Percentiles rank a stretch among this genome's conserved stretches.
Conservation (phyloP, 345 rosid species). For the Xanthoceras sorbifolium region DNA sequence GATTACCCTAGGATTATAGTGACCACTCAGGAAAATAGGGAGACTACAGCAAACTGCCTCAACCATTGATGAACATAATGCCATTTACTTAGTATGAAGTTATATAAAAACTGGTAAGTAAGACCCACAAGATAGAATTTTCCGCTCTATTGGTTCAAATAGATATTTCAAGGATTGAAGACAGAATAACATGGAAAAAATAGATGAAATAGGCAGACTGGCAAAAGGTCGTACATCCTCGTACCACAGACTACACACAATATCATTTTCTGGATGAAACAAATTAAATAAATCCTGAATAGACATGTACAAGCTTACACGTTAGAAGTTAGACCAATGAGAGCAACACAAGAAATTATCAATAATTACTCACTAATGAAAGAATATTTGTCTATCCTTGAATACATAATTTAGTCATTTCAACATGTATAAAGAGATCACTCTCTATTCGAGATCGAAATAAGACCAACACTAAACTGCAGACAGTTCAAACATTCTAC, state of each 20-base stretch:
- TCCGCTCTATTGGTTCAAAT: background rate
- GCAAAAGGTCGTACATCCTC: background rate
- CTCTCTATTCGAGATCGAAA: background rate
- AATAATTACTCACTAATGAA: background rate
- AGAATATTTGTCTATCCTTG: background rate
- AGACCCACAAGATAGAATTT: background rate
- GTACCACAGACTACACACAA: background rate
- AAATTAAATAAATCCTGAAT: background rate
- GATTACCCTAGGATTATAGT: background rate
- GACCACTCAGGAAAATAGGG: background rate
- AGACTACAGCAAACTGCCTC: background rate
- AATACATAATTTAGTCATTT: background rate
- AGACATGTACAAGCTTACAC: background rate
- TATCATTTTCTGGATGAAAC: background rate
- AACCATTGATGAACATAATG: background rate
- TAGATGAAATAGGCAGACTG: background rate
- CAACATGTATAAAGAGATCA: background rate
- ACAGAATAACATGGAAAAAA: background rate
- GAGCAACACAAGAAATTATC: conserved; percentile 1
- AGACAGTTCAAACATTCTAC: background rate
- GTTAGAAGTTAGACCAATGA: background rate
- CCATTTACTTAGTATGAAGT: background rate
- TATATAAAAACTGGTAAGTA: background rate
- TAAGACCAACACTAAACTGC: background rate
- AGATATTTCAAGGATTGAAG: background rate